Evolutionary conservation across 257 asterid species (phyloP), one percentile per base, ranked within the genome.

Genomic region (Capsicum rhomboideum): DNA sequence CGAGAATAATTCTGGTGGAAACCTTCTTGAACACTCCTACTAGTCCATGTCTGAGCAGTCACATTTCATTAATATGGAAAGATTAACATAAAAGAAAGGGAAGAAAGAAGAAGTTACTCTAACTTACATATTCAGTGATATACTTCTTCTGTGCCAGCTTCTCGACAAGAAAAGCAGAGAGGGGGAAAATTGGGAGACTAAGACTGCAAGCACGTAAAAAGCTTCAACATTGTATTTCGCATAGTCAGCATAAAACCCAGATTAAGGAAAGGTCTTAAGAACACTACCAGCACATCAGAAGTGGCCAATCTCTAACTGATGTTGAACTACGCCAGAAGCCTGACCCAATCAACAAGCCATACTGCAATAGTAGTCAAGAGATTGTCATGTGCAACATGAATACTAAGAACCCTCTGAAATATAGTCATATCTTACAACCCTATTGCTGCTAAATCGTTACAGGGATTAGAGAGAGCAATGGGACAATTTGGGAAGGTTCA

Each of bases 261-360:
- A 80, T 44, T 42, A 31, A 34, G 9, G 44, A n/a, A 78, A 58
- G 12, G 46, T 63, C 8, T 23, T 78, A 83, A 84, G 82, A 69
- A 66, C 14, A 64, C 85, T 95, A 97, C 99, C 99, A 95, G 90
- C 99, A 93, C 97, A 97, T 92, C 28, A 95, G 89, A 82, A 93
- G 91, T 23, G 99, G 99, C 99, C 99, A 97, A 89, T 97, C 98
- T 86, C 96, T 85, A 42, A 95, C 88, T 29, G 98, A 95, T 83
- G 87, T 94, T 17, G 98, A 87, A 88, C 98, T 88, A 90, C 95
- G 89, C 99, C 99, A 97, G 90, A 97, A 97, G 58, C 93, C 98
- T 20, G 93, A 52, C 78, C 85, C 90, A 84, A 97, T 97, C 85
- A 97, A 90, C 98, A 92, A 95, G 85, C 99, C 99, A 88, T 97